Evolutionary conservation across 140 eudicot species (phyloP), one percentile per base, ranked within the genome.

Genomic region (Flaveria floridana): DNA sequence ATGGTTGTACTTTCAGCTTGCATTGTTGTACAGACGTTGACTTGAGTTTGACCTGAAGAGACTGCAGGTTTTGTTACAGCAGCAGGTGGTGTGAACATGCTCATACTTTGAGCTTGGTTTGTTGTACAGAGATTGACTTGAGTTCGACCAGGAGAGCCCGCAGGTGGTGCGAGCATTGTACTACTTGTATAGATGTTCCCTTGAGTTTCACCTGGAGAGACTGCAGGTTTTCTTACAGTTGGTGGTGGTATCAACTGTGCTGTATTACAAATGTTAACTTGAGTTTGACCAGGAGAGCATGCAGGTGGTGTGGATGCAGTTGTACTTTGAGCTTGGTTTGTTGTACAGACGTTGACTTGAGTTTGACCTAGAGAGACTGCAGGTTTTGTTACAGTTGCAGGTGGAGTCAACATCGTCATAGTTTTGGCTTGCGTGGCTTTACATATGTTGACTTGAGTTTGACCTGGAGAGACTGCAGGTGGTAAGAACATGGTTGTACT

Each of bases 41-140:
- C 71, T 65, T 18, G 30, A 39, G 52, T 15, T 42, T 37, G 53
- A 65, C 37, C 7, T 15, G 28, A 51, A 55, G 65, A 55, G 42
- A 55, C 65, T 30, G 76, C 55, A 28, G 48, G 48, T 5, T 4
- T 68, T 5, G 59, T 67, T 42, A 42, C 19, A 46, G 39, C 14
- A 7, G 73, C 42, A 50, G 51, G 25, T 71, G 76, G 65, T 18
- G 48, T 18, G 5, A 26, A 52, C 34, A 52, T 16, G 52, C 65
- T 53, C 19, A 50, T 70, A 71, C 18, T 77, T 21, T 59, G 81
- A 69, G 76, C 70, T 71, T 71, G 65, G 19, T 30, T 20, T 25
- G 52, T 53, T 71, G 50, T 71, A 34, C 23, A 19, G 37, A 26
- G 46, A 3, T 26, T 25, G 61, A 11, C n/a, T 70, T 16, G 26